Evolutionary conservation across 306 rosid species (phyloP), one percentile per base, ranked within the genome.

Genomic region (Sphenostylis stenocarpa): DNA sequence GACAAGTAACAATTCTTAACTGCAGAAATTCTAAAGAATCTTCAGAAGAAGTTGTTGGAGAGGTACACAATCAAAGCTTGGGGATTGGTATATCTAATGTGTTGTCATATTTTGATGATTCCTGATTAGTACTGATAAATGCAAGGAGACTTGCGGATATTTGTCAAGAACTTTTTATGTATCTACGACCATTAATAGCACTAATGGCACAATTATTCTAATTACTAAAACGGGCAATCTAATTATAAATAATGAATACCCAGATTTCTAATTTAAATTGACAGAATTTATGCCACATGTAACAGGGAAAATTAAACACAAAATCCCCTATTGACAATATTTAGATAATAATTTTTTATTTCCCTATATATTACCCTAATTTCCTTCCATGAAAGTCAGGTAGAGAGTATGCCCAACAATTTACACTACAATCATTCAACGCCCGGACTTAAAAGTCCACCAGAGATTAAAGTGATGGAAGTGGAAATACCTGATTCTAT

Each of bases 11-110:
- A 71, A 52, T 77, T 76, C 72, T 77, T 79, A 82, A 70, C 56
- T 89, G 83, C 92, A 90, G 97, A 77, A 82, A 78, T 74, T 52
- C 70, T 61, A 84, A 64, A 77, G 88, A 85, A 62, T 86, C 86
- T 53, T 71, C 84, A 80, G 87, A 84, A 66, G 81, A 80, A 63
- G 80, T 77, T 66, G 77, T 81, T 76, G 87, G 84, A 76, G 86
- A 92, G 97, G 96, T 90, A 74, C 47, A 62, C 53, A 53, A 47
- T 77, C 76, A 14, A 43, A 29, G 38, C 17, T 39, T 16, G 43
- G 55, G 6, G 63, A 53, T 62, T 71, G 36, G 73, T 33, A 63
- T 81, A 61, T 77, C 64, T 62, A 77, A 21, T 33, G 60, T 44
- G 12, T 31, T 73, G 44, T 51, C 74, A 19, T 77, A 39, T 67